Evolutionary conservation across 495 filamentous ascomycete genomes (phyloP).

Genomic region (Sordaria brevicollis): DNA sequence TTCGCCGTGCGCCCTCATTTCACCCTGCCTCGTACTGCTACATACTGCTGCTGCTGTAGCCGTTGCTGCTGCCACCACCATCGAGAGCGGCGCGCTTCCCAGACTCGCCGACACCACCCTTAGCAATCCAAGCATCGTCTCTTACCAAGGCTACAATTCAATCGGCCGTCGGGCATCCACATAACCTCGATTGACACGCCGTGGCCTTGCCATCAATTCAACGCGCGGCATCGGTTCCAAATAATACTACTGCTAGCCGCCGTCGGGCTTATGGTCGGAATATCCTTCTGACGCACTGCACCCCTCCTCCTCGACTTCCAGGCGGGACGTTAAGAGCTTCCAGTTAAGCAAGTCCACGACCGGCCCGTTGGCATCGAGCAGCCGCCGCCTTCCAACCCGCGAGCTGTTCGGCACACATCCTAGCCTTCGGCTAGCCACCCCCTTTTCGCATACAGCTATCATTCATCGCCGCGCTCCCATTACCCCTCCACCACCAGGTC

Average conservation of each 20-base stretch:
- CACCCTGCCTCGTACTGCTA: no score
- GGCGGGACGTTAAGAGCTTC: not conserved
- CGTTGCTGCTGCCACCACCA: not conserved
- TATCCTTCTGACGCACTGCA: not conserved
- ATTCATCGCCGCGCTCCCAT: not conserved
- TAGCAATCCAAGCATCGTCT: not conserved
- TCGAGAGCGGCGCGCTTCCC: not conserved
- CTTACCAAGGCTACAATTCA: not conserved
- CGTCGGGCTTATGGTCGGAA: not conserved
- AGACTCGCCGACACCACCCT: not conserved
- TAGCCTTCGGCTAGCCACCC: not conserved
- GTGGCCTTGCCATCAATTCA: not conserved
- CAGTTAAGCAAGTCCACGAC: not conserved
- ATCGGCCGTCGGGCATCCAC: not conserved
- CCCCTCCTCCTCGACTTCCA: not conserved
- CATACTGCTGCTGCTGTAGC: not conserved
- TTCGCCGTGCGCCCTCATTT: not conserved
- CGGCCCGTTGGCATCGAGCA: not conserved
- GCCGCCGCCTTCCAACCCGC: not conserved
- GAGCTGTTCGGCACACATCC: not conserved
- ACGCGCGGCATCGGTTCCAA: not conserved
- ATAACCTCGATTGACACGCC: not conserved
- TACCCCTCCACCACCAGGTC: slow-evolving; percentile 17
- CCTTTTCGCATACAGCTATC: not conserved
- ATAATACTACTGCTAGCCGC: not conserved